phyloP scores from a whole-genome alignment of 2,329 filamentous ascomycete species.

The Beauveria scarabaeidicola region DNA sequence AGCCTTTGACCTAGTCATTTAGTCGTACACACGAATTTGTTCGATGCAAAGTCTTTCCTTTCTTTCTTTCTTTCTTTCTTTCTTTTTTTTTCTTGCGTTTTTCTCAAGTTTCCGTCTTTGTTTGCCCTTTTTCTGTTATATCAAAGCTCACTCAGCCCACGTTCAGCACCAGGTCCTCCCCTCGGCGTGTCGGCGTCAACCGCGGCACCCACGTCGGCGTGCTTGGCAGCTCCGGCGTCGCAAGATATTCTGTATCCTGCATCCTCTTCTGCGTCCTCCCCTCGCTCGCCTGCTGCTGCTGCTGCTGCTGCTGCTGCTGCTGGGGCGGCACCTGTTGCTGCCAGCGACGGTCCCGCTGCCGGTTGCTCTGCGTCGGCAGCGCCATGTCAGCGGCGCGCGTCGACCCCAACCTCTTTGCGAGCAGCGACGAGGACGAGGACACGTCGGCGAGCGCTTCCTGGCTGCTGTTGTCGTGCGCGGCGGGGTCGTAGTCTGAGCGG shows the following conservation, averaged over 20 bases:
- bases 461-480: constrained; percentile 15
- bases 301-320: constrained; percentile 9
- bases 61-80: not conserved
- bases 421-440: constrained; percentile 26
- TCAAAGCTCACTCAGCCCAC: constrained; percentile 36
- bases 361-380: constrained; percentile 18
- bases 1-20: not conserved
- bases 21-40: not conserved
- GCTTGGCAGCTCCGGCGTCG: constrained; percentile 26
- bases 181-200: constrained; percentile 57
- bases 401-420: constrained; percentile 44
- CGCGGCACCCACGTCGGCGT: constrained; percentile 55
- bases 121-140: not conserved
- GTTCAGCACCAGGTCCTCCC: constrained; percentile 55
- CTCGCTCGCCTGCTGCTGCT: not conserved
- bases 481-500: not conserved
- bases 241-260: not conserved
- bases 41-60: not conserved
- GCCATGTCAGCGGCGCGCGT: constrained; percentile 40
- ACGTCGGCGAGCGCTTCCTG: constrained; percentile 16
- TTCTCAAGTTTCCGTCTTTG: too few relatives aligned
- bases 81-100: not conserved
- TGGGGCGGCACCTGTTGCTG: constrained; percentile 9
- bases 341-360: not conserved
- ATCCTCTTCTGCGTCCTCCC: not conserved